phyloP scores from a whole-genome alignment of 768 basidiomycete species.

The Leccinum barrowsii region DNA sequence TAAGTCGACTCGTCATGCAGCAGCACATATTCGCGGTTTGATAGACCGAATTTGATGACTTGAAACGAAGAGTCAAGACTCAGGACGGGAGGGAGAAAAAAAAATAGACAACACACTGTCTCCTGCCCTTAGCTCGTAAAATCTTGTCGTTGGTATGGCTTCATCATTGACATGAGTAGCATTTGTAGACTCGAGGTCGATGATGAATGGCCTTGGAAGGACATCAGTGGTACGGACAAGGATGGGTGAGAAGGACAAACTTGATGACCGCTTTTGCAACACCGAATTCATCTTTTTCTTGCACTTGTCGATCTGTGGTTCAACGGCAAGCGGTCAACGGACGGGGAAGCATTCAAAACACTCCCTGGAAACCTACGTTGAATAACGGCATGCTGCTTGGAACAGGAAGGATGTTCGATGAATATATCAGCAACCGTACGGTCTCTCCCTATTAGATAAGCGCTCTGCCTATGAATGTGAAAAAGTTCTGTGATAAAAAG shows the following conservation, averaged over 20 bases:
- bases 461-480: slow-evolving; percentile 91
- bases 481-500: slow-evolving; percentile 60
- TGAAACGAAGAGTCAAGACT: slow-evolving; percentile 13
- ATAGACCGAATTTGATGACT: slow-evolving; percentile 88
- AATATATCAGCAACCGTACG: slow-evolving; percentile 81
- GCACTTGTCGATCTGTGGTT: slow-evolving; percentile 69
- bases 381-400: slow-evolving; percentile 96
- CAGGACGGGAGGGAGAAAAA: slow-evolving; percentile 1
- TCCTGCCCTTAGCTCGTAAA: slow-evolving; percentile 73
- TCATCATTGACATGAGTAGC: slow-evolving; percentile 89
- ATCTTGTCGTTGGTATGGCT: slow-evolving; percentile 79
- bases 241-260: slow-evolving; percentile 44
- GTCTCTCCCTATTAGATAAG: slow-evolving; percentile 91
- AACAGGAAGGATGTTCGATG: slow-evolving; percentile 94
- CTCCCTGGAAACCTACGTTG: slow-evolving; percentile 58
- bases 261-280: slow-evolving; percentile 74
- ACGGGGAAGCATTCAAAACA: background rate
- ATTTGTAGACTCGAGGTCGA: slow-evolving; percentile 98
- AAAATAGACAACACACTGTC: slow-evolving; percentile 57
- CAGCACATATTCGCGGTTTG: slow-evolving; percentile 79
- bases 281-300: slow-evolving; percentile 86
- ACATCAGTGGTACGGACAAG: slow-evolving; percentile 7
- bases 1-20: slow-evolving; percentile 71
- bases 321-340: slow-evolving; percentile 1
- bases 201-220: slow-evolving; percentile 79